Conservation (phyloP, 2,329 filamentous ascomycete species). For the Fusarium clavum region DNA sequence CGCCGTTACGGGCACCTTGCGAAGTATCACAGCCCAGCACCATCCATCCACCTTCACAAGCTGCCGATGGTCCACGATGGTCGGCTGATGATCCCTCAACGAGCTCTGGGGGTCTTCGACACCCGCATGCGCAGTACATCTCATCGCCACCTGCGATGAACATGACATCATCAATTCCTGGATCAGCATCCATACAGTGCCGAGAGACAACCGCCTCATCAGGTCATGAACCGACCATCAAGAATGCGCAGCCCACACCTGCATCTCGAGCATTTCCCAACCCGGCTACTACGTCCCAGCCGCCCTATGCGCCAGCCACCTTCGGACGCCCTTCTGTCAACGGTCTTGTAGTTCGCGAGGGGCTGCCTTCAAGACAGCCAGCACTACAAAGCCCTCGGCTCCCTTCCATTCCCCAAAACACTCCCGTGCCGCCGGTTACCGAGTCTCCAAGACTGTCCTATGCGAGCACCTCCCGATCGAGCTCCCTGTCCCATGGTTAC, state of each 20-base stretch:
- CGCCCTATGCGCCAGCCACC: neutral
- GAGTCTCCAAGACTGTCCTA: neutral
- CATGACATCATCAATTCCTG: neutral
- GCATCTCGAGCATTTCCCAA: neutral
- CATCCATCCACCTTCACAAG: neutral
- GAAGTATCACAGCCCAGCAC: neutral
- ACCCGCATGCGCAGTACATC: neutral
- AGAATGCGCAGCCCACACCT: neutral
- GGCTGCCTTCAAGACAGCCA: neutral
- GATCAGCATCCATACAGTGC: neutral
- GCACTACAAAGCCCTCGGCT: neutral
- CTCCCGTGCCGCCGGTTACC: neutral
- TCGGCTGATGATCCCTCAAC: neutral
- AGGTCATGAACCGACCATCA: no score
- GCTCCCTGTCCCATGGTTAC: neutral
- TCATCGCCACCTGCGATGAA: neutral
- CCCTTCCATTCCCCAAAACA: neutral
- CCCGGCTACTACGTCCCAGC: neutral
- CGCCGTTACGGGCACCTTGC: neutral
- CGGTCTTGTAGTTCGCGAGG: neutral
- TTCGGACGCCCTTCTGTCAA: neutral
- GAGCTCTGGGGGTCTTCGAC: neutral
- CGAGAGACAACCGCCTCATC: neutral
- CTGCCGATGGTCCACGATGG: neutral
- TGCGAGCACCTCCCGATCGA: neutral